Percentiles rank a stretch among this genome's conserved stretches.
Evolutionary conservation across 805 yeast genomes (phyloP).

Genomic region (Candida adriatica): DNA sequence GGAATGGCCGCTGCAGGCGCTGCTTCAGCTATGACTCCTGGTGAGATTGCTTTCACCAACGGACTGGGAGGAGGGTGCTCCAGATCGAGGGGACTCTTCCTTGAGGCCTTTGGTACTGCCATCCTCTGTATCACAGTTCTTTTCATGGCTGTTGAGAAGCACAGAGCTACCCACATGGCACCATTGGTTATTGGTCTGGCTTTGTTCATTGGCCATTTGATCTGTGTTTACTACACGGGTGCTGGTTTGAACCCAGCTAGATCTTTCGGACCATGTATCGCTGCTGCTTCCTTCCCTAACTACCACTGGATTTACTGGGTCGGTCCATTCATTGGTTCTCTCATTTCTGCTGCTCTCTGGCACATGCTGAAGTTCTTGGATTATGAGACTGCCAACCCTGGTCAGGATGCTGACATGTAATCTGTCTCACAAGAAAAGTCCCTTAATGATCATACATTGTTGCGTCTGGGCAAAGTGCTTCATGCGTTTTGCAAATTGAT

Average conservation of each 20-base stretch:
- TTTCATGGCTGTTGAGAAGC: constrained; percentile 80
- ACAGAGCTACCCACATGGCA: constrained; percentile 67
- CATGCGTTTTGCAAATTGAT: too few species aligned
- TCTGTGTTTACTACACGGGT: constrained; percentile 79
- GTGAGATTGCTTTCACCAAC: constrained; percentile 64
- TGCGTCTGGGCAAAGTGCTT: too few species aligned
- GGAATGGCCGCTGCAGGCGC: constrained; percentile 94
- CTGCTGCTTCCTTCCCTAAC: constrained; percentile 62
- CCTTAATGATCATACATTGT: too few species aligned
- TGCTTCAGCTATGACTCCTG: constrained; percentile 81
- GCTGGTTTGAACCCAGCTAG: constrained; percentile 93
- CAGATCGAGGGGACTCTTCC: constrained; percentile 65
- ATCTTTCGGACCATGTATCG: constrained; percentile 78
- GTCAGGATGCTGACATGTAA: constrained; percentile 50
- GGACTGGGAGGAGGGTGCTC: constrained; percentile 67
- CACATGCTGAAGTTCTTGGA: constrained; percentile 55
- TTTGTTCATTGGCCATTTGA: constrained; percentile 73
- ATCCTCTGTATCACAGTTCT: constrained; percentile 70
- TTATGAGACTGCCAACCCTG: constrained; percentile 65
- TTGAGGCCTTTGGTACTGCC: constrained; percentile 77
- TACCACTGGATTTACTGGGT: constrained; percentile 94
- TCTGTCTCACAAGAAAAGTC: too few species aligned
- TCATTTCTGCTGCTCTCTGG: constrained; percentile 63
- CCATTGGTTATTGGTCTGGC: constrained; percentile 81
- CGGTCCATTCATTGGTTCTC: constrained; percentile 73